Evolutionary conservation across 1,139 yeast species (phyloP).

Genomic region (Diutina mesorugosa): DNA sequence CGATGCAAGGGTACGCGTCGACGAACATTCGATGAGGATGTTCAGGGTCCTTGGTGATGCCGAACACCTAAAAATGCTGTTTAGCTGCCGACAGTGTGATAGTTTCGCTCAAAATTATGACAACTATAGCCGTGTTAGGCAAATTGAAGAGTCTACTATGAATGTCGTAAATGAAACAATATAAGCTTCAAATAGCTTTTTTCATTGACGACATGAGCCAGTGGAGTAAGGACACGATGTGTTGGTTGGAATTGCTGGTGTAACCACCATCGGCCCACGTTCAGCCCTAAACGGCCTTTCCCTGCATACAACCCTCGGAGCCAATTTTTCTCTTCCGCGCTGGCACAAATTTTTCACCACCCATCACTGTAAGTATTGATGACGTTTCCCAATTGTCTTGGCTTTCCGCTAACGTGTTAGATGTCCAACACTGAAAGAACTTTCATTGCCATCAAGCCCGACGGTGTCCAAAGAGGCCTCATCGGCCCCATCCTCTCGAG

Average conservation of each 20-base stretch:
- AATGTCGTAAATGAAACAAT: too few species aligned
- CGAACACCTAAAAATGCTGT: neutral
- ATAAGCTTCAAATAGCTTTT: too few species aligned
- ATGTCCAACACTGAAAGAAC: constrained; percentile 75
- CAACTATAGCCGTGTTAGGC: neutral
- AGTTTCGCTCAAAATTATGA: too few species aligned
- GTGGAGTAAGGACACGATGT: too few species aligned
- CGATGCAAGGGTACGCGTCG: neutral
- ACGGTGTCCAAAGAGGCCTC: constrained; percentile 99
- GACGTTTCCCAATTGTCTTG: neutral
- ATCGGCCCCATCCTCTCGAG: constrained; percentile 81
- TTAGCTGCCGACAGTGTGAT: neutral
- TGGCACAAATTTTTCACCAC: neutral
- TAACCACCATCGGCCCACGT: neutral
- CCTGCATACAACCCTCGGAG: neutral
- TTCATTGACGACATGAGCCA: too few species aligned
- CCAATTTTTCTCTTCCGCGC: neutral
- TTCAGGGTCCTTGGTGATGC: neutral
- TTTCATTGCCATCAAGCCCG: constrained; percentile 98
- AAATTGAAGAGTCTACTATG: too few species aligned
- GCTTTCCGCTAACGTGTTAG: constrained; percentile 1
- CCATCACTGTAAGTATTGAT: neutral
- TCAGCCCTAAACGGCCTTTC: neutral
- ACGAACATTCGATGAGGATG: neutral
- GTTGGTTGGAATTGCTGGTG: neutral